Base-by-base conservation (phyloP, 805 yeast genomes). In the Starmera pachycereana region DNA sequence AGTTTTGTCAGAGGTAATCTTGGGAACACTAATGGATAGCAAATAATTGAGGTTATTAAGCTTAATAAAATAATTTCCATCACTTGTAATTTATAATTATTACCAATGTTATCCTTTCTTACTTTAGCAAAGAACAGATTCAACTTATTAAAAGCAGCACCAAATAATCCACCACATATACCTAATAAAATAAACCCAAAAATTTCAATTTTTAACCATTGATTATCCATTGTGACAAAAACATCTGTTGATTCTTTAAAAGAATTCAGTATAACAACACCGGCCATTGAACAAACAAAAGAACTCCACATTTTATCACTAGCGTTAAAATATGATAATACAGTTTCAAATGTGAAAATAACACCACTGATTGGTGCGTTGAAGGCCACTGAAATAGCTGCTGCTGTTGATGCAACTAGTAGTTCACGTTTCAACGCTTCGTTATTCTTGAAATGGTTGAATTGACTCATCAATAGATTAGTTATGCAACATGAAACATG, bases 301-400 rank as follows among this genome's bases (percentile, higher is more conserved):
- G 88, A 75, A 49, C 78, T 78, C 96, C 95, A 86, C 78, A 86
- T 74, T 44, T 80, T 68, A 44, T 69, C 72, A 25, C 74, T 75
- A 16, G 80, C 74, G 37, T 71, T 73, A 52, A 80, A 76, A 51
- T 72, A 82, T 29, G 78, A 72, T 4, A 81, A 75, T 35, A 81
- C 63, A 44, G 76, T 77, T 51, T 86, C 94, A 14, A 83, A 56
- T 5, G 82, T 80, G 56, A 85, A 87, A 29, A 86, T 56, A 2
- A 87, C 92, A 1, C 95, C 96, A 8, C 94, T 95, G 41, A 87
- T 78, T 3, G 96, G 95, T 0, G 95, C 78, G 44, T 81, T 82
- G 59, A 86, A 85, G 1, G 95, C 94, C 12, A 82, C 84, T 0
- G 89, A 76, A 19, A 86, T 80, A 6, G 95, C 96, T 1, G 89